Evolutionary conservation across 257 asterid species (phyloP), one percentile per base, ranked within the genome.

Genomic region (Paulownia fortunei): DNA sequence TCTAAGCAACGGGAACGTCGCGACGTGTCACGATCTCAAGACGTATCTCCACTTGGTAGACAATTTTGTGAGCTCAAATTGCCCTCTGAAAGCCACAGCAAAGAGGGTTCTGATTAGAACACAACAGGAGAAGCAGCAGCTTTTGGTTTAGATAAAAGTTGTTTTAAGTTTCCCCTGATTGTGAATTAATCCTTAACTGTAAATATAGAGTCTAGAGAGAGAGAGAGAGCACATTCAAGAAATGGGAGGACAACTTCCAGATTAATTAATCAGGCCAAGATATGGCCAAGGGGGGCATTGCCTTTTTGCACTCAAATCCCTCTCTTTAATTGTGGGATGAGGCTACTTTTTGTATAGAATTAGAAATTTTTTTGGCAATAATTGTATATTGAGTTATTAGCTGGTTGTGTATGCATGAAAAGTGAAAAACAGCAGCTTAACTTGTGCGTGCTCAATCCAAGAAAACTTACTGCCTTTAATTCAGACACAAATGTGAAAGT

Each of bases 11-110:
- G 82, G 86, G 34, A 82, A 82, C 36, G 86, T 92, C 0, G 89
- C 86, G 13, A 79, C 87, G 18, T 87, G 96, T 74, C 97, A 92
- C 15, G 94, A 90, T 76, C 82, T 92, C 34, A 88, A 90, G 87
- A 90, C 94, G 3, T 92, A 92, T 69, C 82, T 92, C 0, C 90
- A 92, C 24, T 76, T 90, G 83, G 92, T 92, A 0, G 81, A 83
- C 59, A 82, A 72, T 83, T 86, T 86, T 71, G 91, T 86, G 74
- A 85, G 91, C 77, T 84, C 96, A 5, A 84, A 82, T 64, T 88
- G 93, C 69, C 88, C 90, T 52, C 37, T 87, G 0, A 86, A 88
- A 58, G 84, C 87, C 44, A 85, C 94, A 0, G 89, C 91, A 9
- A 82, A 86, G 72, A 83, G 83, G 79, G 86, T 89, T 32, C 69